Percentiles rank a stretch among this genome's conserved stretches.
These are phyloP conservation scores for Calonectria naviculata DNA, from an alignment of 2,329 filamentous ascomycete genomes.

Conservation along the genomic window DNA sequence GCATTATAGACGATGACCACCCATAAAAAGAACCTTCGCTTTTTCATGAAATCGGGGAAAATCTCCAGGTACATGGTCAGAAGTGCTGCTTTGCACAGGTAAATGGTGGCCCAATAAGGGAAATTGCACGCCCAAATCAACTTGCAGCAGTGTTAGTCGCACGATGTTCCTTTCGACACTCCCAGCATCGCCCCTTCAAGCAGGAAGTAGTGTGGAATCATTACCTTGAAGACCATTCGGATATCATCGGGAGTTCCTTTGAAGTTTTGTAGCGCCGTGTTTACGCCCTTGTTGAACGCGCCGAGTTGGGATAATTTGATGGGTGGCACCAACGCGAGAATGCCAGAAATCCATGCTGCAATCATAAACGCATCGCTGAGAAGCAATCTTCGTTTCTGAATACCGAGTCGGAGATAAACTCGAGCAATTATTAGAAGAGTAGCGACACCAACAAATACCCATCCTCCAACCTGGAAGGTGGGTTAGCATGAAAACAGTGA, in stretches of 20 bases:
- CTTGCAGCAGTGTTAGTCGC: not conserved
- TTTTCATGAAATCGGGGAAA: not conserved
- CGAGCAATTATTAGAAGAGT: not conserved
- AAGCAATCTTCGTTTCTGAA: not conserved
- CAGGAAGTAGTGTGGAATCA: too few relatives aligned
- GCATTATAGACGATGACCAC: not conserved
- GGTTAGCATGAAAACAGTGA: not conserved
- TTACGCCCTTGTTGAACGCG: not conserved
- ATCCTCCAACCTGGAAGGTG: not conserved
- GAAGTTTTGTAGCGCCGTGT: not conserved
- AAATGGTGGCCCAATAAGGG: not conserved
- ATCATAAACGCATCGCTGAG: not conserved
- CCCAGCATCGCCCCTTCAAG: too few relatives aligned
- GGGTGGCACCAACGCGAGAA: not conserved
- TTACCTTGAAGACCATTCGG: not conserved
- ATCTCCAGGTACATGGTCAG: not conserved
- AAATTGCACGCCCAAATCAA: not conserved
- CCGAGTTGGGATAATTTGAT: not conserved
- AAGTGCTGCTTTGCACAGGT: not conserved
- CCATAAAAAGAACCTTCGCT: not conserved
- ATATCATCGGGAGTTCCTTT: not conserved
- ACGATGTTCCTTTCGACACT: not conserved
- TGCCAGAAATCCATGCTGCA: not conserved
- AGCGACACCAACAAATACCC: not conserved
- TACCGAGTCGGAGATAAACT: not conserved